A percentile compares a stretch with the other conserved stretches of the same genome.
phyloP scores from a whole-genome alignment of 768 basidiomycete species.

The Phlebiopsis flavidoalba region DNA sequence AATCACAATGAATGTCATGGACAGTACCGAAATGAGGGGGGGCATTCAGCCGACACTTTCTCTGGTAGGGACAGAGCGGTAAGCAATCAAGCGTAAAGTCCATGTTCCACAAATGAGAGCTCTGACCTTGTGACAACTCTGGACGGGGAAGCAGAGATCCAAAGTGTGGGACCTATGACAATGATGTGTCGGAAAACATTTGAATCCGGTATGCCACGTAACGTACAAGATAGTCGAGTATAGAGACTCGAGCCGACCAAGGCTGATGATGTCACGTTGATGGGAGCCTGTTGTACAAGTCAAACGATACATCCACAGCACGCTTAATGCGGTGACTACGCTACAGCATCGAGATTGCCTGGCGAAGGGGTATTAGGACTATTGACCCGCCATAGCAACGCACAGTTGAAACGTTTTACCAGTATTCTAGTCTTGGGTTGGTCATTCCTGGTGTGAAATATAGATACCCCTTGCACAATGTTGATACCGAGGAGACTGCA shows the following conservation, averaged over 20 bases:
- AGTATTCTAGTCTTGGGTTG: conserved; percentile 22
- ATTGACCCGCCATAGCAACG: neutral
- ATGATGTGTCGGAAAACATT: neutral
- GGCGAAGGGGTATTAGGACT: neutral
- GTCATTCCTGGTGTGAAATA: conserved; percentile 34
- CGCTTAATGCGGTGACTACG: neutral
- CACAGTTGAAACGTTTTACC: conserved; percentile 21
- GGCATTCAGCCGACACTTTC: conserved; percentile 38
- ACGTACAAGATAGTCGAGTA: conserved; percentile 40
- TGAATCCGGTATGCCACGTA: neutral
- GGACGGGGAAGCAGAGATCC: conserved; percentile 34
- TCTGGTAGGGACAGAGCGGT: conserved; percentile 10
- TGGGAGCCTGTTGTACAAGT: conserved; percentile 6
- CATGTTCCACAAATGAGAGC: neutral
- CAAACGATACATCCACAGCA: neutral
- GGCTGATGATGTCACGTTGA: conserved; percentile 35
- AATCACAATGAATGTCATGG: conserved; percentile 39
- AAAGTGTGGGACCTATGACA: conserved; percentile 36
- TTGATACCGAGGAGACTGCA: conserved; percentile 36
- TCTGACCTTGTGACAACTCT: conserved; percentile 35
- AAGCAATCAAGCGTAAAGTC: no score
- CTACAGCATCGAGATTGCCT: conserved; percentile 16
- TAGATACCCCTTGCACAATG: conserved; percentile 33
- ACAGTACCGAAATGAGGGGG: conserved; percentile 35
- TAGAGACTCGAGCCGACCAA: conserved; percentile 39